Evolutionary conservation across 805 yeast genomes (phyloP), one percentile per base, ranked within the genome.

Genomic region (Barnettozyma populi): DNA sequence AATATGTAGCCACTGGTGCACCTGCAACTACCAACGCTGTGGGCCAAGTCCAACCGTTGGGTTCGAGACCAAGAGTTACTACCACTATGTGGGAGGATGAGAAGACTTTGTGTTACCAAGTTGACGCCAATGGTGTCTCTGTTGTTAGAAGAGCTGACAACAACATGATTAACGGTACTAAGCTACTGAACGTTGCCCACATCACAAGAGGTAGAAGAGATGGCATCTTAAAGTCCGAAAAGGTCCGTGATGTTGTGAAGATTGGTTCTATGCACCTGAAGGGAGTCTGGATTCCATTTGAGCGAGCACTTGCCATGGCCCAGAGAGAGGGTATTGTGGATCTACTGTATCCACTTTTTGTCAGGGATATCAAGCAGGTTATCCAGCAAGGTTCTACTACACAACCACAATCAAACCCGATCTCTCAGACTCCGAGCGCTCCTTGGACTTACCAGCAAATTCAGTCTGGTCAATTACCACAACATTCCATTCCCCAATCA

Each of bases 41-140:
- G 23, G 65, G 65, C 11, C 63, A 61, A 44, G 55, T 58, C 23
- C 65, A 61, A 37, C 65, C 65, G 5, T 54, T 60, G 27, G 65
- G 65, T 10, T 61, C 66, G 21, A 72, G 75, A 60, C 82, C 83
- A 44, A 67, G 78, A 51, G 88, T 86, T 45, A 84, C 90, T 45
- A 85, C 94, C 20, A 86, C 94, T n/a, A 78, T 84, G 77, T 86
- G 95, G 95, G 94, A 86, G 61, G 95, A 86, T 62, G 95, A 86
- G 60, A 82, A 84, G 56, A 86, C 95, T 1, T 66, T 86, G 45
- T 86, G 94, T 62, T 86, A 86, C 69, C 94, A 86, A 65, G 92
- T 86, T 27, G 94, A 86, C 59, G 90, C 89, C 49, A 80, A 84
- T 53, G 86, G 87, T 48, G 85, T 86, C 40, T 75, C 84, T 16